Conservation (phyloP, 192 early-diverging fungal genomes). For the Pilobolus umbonatus region DNA sequence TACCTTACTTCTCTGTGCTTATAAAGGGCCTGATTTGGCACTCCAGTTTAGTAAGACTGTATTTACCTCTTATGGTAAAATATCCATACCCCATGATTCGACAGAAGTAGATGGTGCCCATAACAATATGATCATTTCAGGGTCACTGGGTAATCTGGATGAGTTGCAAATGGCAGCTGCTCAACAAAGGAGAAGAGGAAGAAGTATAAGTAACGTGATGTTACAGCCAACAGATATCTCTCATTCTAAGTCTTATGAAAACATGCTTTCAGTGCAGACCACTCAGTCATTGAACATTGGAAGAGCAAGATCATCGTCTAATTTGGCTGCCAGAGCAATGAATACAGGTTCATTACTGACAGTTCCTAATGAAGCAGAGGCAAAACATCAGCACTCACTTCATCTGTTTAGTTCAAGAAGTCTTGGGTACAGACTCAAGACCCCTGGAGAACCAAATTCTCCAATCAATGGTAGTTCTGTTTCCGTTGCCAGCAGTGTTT, state of each 20-base stretch:
- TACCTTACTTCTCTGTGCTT: slow-evolving; percentile 43
- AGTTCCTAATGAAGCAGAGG: background rate
- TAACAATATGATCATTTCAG: slow-evolving; percentile 8
- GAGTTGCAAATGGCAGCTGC: slow-evolving; percentile 7
- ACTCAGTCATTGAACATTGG: background rate
- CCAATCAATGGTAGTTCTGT: background rate
- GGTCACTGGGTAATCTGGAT: slow-evolving; percentile 12
- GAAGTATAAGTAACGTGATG: slow-evolving; percentile 18
- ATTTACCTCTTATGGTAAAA: slow-evolving; percentile 59
- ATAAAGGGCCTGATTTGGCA: slow-evolving; percentile 46
- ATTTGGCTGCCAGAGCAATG: slow-evolving; percentile 1
- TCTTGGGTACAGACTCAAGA: slow-evolving; percentile 2
- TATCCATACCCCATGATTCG: slow-evolving; percentile 41
- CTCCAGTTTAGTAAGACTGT: slow-evolving; percentile 53
- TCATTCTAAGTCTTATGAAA: background rate
- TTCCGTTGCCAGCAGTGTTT: no score
- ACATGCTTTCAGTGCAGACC: slow-evolving; percentile 7
- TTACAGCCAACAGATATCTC: background rate
- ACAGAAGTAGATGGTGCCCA: slow-evolving; percentile 17
- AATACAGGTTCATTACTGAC: background rate
- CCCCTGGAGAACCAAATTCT: background rate
- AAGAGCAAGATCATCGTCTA: slow-evolving; percentile 6
- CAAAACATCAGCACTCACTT: slow-evolving; percentile 5
- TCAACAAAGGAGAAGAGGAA: slow-evolving; percentile 1
- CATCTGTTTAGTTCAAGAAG: slow-evolving; percentile 28